A percentile compares a stretch with the other conserved stretches of the same genome.
These are phyloP conservation scores for Bothriochloa decipiens DNA, from an alignment of 176 grass and related monocot species.

Conservation along the genomic window DNA sequence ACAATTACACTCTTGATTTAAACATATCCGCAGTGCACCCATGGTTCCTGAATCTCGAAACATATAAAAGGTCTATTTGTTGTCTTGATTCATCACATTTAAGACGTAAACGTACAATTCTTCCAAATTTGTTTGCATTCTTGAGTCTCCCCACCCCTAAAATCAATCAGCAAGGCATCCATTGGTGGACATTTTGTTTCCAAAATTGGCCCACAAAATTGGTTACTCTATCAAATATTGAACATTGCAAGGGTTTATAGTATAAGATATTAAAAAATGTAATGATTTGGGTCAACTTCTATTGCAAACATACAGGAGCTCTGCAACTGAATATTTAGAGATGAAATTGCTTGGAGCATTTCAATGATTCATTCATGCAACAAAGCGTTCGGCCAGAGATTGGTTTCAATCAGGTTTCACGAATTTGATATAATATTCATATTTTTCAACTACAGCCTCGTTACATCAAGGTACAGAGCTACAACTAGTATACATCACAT, in stretches of 20 bases:
- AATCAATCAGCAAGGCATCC: neutral
- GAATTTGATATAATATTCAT: slow-evolving; percentile 21
- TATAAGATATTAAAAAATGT: neutral
- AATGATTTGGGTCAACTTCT: too few relatives aligned
- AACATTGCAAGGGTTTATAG: neutral
- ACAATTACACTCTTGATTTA: neutral
- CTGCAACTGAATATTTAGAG: neutral
- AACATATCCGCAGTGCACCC: neutral
- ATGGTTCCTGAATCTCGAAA: neutral
- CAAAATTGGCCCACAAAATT: neutral
- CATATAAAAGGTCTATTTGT: neutral
- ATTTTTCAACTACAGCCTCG: slow-evolving; percentile 30
- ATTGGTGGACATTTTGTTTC: neutral
- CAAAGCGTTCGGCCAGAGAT: neutral
- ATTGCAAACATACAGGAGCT: too few relatives aligned
- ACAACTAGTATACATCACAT: slow-evolving; percentile 38
- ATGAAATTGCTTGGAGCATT: neutral
- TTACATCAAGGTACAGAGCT: slow-evolving; percentile 41
- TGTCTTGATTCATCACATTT: neutral
- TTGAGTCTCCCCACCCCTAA: neutral
- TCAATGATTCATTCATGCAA: neutral
- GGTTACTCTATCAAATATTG: neutral
- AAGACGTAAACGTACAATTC: neutral
- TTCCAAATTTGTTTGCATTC: neutral
- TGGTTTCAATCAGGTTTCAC: slow-evolving; percentile 27